Conservation (phyloP, 257 asterid species). For the Solanum neorickii region DNA sequence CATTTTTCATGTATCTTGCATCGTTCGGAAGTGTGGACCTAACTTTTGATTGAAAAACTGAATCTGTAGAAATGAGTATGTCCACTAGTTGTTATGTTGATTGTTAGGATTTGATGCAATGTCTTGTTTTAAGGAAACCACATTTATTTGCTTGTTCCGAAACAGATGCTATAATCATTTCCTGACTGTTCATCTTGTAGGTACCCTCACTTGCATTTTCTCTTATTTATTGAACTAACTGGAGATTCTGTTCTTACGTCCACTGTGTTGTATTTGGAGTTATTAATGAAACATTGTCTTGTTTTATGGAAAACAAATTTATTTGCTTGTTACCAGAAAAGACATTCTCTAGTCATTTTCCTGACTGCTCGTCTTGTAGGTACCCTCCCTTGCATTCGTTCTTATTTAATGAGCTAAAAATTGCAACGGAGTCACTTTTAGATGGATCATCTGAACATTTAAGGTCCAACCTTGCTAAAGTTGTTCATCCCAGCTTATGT, state of each 20-base stretch:
- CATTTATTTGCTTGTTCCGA: not conserved
- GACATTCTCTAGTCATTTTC: not conserved
- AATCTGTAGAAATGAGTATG: not conserved
- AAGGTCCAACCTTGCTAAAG: slow-evolving; percentile 53
- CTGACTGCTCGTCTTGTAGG: slow-evolving; percentile 31
- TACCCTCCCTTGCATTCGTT: slow-evolving; percentile 80
- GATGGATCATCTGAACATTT: slow-evolving; percentile 40
- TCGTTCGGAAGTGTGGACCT: not conserved
- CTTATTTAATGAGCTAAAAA: slow-evolving; percentile 60
- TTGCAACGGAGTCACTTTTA: slow-evolving; percentile 63
- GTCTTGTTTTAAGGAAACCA: not conserved
- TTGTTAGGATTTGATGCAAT: not conserved
- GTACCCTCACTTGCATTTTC: slow-evolving; percentile 70
- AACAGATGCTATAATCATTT: not conserved
- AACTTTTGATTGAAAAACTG: not conserved
- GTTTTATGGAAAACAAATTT: not conserved
- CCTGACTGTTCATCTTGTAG: slow-evolving; percentile 19
- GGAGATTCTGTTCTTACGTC: not conserved
- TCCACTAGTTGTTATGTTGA: not conserved
- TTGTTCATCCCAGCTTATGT: slow-evolving; percentile 87
- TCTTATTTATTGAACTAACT: slow-evolving; percentile 60
- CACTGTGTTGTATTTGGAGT: not conserved
- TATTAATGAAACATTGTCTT: not conserved
- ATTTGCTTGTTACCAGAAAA: not conserved
- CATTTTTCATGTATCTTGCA: not conserved